Base-by-base conservation (phyloP, 2,329 filamentous ascomycete genomes). In the Fusarium pilosicola region DNA sequence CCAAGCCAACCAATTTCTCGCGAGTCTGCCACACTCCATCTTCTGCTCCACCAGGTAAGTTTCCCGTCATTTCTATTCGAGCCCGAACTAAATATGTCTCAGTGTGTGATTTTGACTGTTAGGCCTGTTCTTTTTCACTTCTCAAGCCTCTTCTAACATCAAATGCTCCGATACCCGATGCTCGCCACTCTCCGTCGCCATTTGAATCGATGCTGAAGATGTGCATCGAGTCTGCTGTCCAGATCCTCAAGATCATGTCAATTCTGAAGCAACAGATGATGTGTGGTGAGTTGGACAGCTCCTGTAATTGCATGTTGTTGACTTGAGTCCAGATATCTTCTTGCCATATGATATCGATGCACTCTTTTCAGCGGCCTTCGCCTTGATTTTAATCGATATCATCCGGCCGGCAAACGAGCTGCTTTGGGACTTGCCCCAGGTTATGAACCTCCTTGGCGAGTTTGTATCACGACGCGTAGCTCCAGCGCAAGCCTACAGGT, bases 131-230 rank as follows among this genome's bases (percentile, higher is more conserved):
- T 75, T 3, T 75, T 24, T 75, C 73, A 11, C 73, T 75, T 24
- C 38, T 75, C 17, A 75, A 73, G 18, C 73, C 73, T 32, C 51
- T 75, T 1, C 32, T 75, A 6, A 30, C 46, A 6, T 30, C 30
- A 6, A 41, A 49, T 34, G 38, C 28, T 15, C 12, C 34, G 2
- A 62, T 54, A 6, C 46, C 56, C 13, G 54, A 71, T 22, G 57
- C 44, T 14, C 66, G 63, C 1, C 58, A 41, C 24, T 71, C 56
- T 4, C 55, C 73, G 12, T 46, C 73, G 5, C 73, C 70, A 9
- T 75, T 75, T 28, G 70, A 75, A 36, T 75, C 73, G 10, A 62
- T 75, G 73, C 39, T 75, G 34, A 75, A 62, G 38, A 75, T 75
- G 73, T 73, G 73, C 5, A 73, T 75, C 11, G 66, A 75, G 20